These are phyloP conservation scores for Cystobasidiaceae sp. DNA, from an alignment of 1,284 basidiomycete genomes.

Conservation along the genomic window DNA sequence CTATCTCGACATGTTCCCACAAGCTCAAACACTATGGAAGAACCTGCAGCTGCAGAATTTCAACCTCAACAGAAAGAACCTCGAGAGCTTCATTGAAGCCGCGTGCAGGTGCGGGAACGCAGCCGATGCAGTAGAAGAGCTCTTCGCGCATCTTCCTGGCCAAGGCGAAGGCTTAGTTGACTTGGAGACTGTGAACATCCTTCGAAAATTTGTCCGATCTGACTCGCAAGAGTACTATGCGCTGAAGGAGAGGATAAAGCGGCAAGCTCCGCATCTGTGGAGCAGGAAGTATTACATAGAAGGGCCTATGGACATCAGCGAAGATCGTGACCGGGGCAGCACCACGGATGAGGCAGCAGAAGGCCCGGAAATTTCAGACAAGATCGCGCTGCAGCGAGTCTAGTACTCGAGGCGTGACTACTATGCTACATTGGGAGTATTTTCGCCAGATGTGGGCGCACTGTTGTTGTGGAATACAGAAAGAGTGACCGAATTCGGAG, in stretches of 20 bases:
- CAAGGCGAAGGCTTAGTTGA: constrained; percentile 34
- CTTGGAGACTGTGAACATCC: constrained; percentile 44
- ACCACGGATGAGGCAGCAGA: no score
- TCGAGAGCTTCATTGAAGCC: constrained; percentile 50
- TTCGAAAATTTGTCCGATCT: constrained; percentile 47
- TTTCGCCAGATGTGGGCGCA: constrained; percentile 1
- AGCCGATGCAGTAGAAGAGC: constrained; percentile 62
- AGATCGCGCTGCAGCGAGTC: no score
- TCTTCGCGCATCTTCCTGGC: constrained; percentile 60
- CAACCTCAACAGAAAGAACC: constrained; percentile 34
- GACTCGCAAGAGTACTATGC: constrained; percentile 31
- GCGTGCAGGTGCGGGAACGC: constrained; percentile 60
- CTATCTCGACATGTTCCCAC: constrained; percentile 42
- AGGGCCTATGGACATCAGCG: no score
- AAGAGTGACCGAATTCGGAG: no score
- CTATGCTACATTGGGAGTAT: no score
- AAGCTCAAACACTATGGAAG: constrained; percentile 31
- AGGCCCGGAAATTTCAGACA: no score
- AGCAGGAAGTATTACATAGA: neutral
- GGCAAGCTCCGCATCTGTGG: constrained; percentile 42
- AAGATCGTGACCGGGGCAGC: neutral
- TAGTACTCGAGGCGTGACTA: no score
- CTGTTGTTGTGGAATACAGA: neutral
- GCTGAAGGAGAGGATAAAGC: constrained; percentile 34
- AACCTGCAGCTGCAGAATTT: neutral